These are phyloP conservation scores for Arabis alpina DNA, from an alignment of 345 rosid genomes.

Conservation along the genomic window DNA sequence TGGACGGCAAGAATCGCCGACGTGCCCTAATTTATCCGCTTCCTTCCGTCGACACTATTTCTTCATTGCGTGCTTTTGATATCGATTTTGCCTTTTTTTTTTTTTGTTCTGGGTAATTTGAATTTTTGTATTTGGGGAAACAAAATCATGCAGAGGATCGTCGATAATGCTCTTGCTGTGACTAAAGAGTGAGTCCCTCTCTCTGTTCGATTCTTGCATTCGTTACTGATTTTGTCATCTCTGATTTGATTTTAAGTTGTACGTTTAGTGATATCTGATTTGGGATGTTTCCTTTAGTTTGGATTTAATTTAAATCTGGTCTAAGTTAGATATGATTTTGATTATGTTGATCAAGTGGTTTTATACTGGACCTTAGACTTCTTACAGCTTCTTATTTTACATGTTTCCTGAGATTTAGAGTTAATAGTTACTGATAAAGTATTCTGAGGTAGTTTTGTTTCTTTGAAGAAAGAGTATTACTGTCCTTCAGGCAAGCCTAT, in stretches of 20 bases:
- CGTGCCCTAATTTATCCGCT: slow-evolving; percentile 19
- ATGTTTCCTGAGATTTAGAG: background rate
- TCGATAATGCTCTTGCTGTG: slow-evolving; percentile 81
- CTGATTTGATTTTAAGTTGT: slow-evolving; percentile 3
- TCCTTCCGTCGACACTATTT: background rate
- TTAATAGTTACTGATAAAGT: background rate
- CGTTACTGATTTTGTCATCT: background rate
- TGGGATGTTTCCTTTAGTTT: slow-evolving; percentile 7
- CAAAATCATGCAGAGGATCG: slow-evolving; percentile 69
- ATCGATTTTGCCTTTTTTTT: background rate
- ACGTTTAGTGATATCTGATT: slow-evolving; percentile 12
- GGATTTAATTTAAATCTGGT: slow-evolving; percentile 7
- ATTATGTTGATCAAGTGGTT: background rate
- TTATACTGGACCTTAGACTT: slow-evolving; percentile 2
- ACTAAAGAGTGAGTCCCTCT: slow-evolving; percentile 75
- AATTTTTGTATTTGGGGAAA: background rate
- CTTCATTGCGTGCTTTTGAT: background rate
- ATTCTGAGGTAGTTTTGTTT: background rate
- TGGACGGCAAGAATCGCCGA: slow-evolving; percentile 50
- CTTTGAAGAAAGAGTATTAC: background rate
- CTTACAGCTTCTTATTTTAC: background rate
- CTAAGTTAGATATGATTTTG: background rate
- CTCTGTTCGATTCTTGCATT: slow-evolving; percentile 18
- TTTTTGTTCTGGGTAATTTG: background rate
- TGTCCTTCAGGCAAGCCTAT: background rate